Percentiles rank a stretch among this genome's conserved stretches.
Evolutionary conservation across 1,284 basidiomycete species (phyloP).

Genomic region (Ustilago loliicola): DNA sequence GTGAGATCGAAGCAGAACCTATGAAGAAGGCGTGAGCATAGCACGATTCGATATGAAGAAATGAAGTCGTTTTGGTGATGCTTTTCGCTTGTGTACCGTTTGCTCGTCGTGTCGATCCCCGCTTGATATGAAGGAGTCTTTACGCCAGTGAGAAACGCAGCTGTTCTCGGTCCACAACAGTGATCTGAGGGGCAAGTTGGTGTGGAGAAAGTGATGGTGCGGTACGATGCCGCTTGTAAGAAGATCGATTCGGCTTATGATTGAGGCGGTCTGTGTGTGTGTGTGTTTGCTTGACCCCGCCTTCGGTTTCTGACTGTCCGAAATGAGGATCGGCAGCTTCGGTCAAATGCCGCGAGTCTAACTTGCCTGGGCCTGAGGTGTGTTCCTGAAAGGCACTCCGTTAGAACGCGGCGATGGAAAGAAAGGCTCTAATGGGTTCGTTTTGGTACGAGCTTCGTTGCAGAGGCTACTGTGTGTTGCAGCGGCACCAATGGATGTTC

Average conservation of each 20-base stretch:
- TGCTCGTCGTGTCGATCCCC: neutral
- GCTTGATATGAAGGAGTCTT: neutral
- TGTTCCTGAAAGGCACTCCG: no score
- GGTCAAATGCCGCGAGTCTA: slow-evolving; percentile 2
- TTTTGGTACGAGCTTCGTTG: neutral
- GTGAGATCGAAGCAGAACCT: neutral
- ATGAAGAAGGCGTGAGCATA: slow-evolving; percentile 16
- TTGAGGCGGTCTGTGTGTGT: slow-evolving; percentile 3
- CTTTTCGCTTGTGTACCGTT: neutral
- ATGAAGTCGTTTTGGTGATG: neutral
- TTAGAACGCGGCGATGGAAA: no score
- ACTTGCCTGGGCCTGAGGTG: neutral
- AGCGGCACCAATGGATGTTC: neutral
- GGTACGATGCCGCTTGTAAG: slow-evolving; percentile 18
- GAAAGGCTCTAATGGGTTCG: no score
- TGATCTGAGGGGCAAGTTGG: neutral
- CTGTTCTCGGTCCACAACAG: neutral
- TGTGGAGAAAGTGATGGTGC: slow-evolving; percentile 9
- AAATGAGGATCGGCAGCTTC: neutral
- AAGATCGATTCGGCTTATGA: neutral
- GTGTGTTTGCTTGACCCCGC: neutral
- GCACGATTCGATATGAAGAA: neutral
- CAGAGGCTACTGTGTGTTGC: neutral
- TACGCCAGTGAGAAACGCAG: neutral
- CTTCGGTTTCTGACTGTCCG: slow-evolving; percentile 4